Conservation (phyloP, 345 rosid species). For the Citrus glauca region DNA sequence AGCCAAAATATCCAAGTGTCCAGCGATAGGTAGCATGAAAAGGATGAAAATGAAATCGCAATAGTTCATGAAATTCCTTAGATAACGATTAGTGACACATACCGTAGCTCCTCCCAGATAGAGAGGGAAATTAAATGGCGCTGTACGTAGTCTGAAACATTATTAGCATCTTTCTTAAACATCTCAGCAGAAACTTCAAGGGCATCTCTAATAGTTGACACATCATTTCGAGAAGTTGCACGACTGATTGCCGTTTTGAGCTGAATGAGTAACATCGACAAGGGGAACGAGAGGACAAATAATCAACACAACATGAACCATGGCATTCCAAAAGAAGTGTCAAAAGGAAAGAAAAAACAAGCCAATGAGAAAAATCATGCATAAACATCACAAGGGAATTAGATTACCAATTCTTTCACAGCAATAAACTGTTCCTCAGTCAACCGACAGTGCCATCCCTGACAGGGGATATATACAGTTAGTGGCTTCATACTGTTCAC, state of each 20-base stretch:
- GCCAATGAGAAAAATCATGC: neutral
- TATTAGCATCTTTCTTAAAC: conserved; percentile 88
- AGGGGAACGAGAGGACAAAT: neutral
- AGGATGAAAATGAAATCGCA: conserved; percentile 11
- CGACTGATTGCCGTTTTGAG: conserved; percentile 93
- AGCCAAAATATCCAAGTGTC: neutral
- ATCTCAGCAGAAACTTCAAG: conserved; percentile 98
- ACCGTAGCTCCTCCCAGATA: conserved; percentile 97
- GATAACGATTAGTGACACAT: conserved; percentile 9
- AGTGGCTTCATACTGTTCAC: conserved; percentile 14
- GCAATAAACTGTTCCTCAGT: conserved; percentile 97
- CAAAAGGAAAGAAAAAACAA: neutral
- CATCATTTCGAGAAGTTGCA: conserved; percentile 89
- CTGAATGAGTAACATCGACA: conserved; percentile 34
- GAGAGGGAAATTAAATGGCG: conserved; percentile 91
- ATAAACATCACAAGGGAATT: neutral
- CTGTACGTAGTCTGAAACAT: conserved; percentile 85
- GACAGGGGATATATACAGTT: conserved; percentile 37
- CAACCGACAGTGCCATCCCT: conserved; percentile 90
- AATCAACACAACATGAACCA: neutral
- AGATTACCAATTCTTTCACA: conserved; percentile 91
- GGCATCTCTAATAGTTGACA: conserved; percentile 84
- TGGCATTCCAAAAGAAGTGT: neutral
- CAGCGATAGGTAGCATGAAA: neutral
- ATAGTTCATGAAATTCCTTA: neutral